Conservation (phyloP, 2,329 filamentous ascomycete species). For the Phialophora tarda region DNA sequence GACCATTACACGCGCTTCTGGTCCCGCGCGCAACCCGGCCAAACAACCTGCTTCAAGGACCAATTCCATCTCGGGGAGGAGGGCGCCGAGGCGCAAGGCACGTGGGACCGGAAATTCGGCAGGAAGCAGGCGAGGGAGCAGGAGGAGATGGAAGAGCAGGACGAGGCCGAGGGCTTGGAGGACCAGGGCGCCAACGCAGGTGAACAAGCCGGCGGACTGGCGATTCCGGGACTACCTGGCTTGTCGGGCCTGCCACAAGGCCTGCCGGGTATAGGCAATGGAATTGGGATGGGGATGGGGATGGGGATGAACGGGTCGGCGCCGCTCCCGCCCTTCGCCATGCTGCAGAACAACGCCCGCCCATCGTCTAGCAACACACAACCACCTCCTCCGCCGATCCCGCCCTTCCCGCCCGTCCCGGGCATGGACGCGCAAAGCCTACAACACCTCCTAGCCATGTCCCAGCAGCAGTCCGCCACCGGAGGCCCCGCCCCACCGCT, state of each 20-base stretch:
- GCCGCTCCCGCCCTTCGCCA: slow-evolving; percentile 20
- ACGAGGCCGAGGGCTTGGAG: slow-evolving; percentile 88
- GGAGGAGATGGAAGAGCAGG: slow-evolving; percentile 90
- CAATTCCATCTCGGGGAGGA: slow-evolving; percentile 94
- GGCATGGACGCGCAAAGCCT: slow-evolving; percentile 55
- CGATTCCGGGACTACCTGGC: slow-evolving; percentile 32
- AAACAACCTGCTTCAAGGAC: slow-evolving; percentile 80
- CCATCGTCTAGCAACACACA: slow-evolving; percentile 1
- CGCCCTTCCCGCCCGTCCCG: slow-evolving; percentile 55
- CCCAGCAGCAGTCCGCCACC: slow-evolving; percentile 45
- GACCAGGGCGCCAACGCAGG: slow-evolving; percentile 69
- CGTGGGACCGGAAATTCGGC: slow-evolving; percentile 81
- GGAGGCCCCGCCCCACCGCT: slow-evolving; percentile 42
- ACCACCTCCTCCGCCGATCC: slow-evolving; percentile 21
- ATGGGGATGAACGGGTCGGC: slow-evolving; percentile 18
- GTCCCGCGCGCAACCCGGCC: slow-evolving; percentile 84
- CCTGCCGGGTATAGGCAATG: neutral
- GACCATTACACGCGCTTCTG: slow-evolving; percentile 97
- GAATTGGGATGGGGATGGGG: neutral
- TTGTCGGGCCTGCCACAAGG: slow-evolving; percentile 1
- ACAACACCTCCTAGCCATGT: slow-evolving; percentile 39
- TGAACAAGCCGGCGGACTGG: slow-evolving; percentile 39
- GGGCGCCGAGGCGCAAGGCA: slow-evolving; percentile 92
- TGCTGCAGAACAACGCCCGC: neutral
- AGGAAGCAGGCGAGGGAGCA: slow-evolving; percentile 83